phyloP scores from a whole-genome alignment of 202 grass and related monocot genomes.

The Cymbopogon flexuosus region DNA sequence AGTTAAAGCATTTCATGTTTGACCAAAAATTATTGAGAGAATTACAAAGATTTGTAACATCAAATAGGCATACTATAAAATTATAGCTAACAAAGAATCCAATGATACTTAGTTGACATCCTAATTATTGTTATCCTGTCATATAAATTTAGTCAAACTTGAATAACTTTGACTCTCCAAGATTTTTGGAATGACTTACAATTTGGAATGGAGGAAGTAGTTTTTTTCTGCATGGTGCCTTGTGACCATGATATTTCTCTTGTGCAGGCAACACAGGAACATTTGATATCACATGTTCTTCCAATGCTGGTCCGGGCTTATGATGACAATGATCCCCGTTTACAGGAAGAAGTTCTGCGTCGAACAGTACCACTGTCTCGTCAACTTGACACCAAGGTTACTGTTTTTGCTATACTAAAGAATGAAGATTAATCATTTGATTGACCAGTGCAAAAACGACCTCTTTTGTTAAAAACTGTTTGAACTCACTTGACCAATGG shows the following conservation, averaged over 20 bases:
- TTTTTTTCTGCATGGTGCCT: constrained; percentile 6
- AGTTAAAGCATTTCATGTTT: too few species aligned
- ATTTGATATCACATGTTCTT: constrained; percentile 79
- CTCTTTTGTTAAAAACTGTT: neutral
- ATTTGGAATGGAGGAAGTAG: too few species aligned
- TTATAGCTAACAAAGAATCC: too few species aligned
- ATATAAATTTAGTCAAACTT: too few species aligned
- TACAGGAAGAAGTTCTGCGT: constrained; percentile 93
- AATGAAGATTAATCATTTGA: constrained; percentile 5
- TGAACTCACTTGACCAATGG: neutral
- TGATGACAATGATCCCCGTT: constrained; percentile 92
- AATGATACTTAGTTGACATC: too few species aligned
- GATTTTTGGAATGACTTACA: too few species aligned
- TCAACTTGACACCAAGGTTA: constrained; percentile 88
- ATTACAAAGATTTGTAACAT: too few species aligned
- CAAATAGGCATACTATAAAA: too few species aligned
- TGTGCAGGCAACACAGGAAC: constrained; percentile 60
- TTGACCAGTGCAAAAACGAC: neutral
- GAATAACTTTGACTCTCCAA: too few species aligned
- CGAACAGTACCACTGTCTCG: constrained; percentile 66
- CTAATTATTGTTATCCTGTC: too few species aligned
- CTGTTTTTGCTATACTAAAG: constrained; percentile 3
- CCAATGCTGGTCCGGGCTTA: constrained; percentile 93
- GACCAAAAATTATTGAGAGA: too few species aligned
- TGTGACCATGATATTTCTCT: neutral